Percentiles rank a stretch among this genome's conserved stretches.
These are phyloP conservation scores for Sordariomycetes sp. DNA, from an alignment of 2,329 filamentous ascomycete genomes.

Conservation along the genomic window DNA sequence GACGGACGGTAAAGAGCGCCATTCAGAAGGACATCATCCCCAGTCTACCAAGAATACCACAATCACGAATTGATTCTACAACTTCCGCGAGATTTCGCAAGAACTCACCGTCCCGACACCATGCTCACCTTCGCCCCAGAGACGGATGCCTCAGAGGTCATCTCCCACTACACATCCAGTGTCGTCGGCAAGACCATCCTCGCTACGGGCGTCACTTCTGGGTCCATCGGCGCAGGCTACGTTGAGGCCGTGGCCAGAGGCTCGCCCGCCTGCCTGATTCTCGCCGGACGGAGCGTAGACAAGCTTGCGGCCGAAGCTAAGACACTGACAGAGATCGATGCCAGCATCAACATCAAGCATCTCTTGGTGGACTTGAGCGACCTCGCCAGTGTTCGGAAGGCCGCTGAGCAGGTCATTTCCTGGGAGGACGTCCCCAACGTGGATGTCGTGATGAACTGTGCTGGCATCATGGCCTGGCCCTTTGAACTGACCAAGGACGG, in stretches of 20 bases:
- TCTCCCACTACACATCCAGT: slow-evolving; percentile 1
- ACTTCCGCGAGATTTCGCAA: no score
- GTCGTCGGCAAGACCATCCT: slow-evolving; percentile 6
- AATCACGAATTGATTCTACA: no score
- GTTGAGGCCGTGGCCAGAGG: slow-evolving; percentile 2
- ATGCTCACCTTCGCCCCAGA: not conserved
- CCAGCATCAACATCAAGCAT: slow-evolving; percentile 7
- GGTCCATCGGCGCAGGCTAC: slow-evolving; percentile 3
- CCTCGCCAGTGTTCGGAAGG: slow-evolving; percentile 21
- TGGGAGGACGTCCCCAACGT: slow-evolving; percentile 19
- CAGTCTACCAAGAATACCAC: no score
- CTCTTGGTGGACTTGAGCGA: slow-evolving; percentile 25
- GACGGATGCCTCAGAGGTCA: slow-evolving; percentile 1
- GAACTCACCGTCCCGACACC: no score
- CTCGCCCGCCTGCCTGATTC: slow-evolving; percentile 4
- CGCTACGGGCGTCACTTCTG: slow-evolving; percentile 4
- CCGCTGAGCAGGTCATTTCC: slow-evolving; percentile 20
- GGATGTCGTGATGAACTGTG: slow-evolving; percentile 27
- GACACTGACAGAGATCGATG: not conserved
- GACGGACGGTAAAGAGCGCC: no score
- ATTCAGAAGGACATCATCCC: no score
- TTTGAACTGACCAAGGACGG: slow-evolving; percentile 18
- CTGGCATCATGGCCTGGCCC: slow-evolving; percentile 22
- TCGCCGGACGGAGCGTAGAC: slow-evolving; percentile 2
- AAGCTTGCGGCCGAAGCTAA: slow-evolving; percentile 1